phyloP scores from a whole-genome alignment of 2,329 filamentous ascomycete genomes.

The Penicillium expansum region DNA sequence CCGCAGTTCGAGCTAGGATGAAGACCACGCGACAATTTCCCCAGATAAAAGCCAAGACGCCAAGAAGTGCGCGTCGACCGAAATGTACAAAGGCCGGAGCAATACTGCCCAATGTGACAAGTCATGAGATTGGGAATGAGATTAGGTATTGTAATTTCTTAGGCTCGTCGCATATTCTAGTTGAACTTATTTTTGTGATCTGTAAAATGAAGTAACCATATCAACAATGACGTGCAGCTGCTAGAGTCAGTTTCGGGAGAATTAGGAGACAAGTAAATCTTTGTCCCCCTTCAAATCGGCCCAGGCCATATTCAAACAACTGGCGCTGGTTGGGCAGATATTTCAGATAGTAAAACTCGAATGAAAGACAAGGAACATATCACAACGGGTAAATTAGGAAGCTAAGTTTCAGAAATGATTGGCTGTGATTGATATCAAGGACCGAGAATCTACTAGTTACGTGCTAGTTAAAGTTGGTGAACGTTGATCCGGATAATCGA shows the following conservation, averaged over 20 bases:
- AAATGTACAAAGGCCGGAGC: not conserved
- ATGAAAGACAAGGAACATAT: slow-evolving; percentile 10
- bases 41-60: slow-evolving; percentile 25
- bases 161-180: not conserved
- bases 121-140: not conserved
- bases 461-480: slow-evolving; percentile 14
- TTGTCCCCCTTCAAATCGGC: slow-evolving; percentile 10
- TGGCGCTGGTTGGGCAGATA: slow-evolving; percentile 13
- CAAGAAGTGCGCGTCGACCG: slow-evolving; percentile 7
- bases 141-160: not conserved
- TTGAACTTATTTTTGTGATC: not conserved
- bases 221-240: slow-evolving; percentile 18
- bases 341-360: slow-evolving; percentile 11
- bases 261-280: slow-evolving; percentile 20
- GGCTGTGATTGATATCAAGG: slow-evolving; percentile 6
- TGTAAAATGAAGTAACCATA: not conserved
- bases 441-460: slow-evolving; percentile 1
- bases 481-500: slow-evolving; percentile 17
- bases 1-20: slow-evolving; percentile 1
- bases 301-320: slow-evolving; percentile 18
- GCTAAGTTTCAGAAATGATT: slow-evolving; percentile 16
- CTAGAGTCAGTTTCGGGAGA: slow-evolving; percentile 15
- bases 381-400: slow-evolving; percentile 26
- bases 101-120: not conserved
- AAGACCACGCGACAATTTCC: slow-evolving; percentile 25